Evolutionary conservation across 345 rosid genomes (phyloP).

Genomic region (Limnanthes douglasii): DNA sequence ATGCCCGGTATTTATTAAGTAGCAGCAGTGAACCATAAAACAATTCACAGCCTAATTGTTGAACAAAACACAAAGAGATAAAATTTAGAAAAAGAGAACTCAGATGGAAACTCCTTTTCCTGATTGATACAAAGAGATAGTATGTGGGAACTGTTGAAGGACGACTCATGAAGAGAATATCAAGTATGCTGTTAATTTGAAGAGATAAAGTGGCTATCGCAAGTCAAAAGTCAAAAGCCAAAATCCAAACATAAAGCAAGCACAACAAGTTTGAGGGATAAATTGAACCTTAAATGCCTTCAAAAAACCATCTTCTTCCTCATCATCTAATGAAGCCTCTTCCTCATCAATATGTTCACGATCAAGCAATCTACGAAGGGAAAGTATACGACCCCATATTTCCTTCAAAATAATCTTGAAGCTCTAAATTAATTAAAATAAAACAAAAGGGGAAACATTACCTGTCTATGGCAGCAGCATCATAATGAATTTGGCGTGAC

Average conservation of each 20-base stretch:
- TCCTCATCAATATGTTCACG: slow-evolving; percentile 74
- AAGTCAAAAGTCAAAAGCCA: too few relatives aligned
- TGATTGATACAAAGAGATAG: too few relatives aligned
- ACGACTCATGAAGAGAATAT: too few relatives aligned
- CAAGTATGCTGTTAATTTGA: neutral
- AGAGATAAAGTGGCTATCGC: too few relatives aligned
- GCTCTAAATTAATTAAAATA: neutral
- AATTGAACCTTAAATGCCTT: slow-evolving; percentile 87
- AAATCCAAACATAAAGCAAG: too few relatives aligned
- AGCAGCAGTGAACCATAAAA: too few relatives aligned
- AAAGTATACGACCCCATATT: neutral
- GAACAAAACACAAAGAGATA: too few relatives aligned
- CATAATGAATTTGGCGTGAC: slow-evolving; percentile 96
- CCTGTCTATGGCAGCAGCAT: slow-evolving; percentile 92
- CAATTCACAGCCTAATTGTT: too few relatives aligned
- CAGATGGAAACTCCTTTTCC: too few relatives aligned
- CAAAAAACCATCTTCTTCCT: slow-evolving; percentile 91
- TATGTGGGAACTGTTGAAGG: too few relatives aligned
- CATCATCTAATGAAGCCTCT: slow-evolving; percentile 79
- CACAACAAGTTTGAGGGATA: slow-evolving; percentile 1
- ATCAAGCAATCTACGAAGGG: slow-evolving; percentile 63
- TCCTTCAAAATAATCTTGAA: slow-evolving; percentile 1
- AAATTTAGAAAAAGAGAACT: too few relatives aligned
- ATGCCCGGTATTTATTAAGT: too few relatives aligned
- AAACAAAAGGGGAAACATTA: slow-evolving; percentile 11